These are phyloP conservation scores for Candida labiduridarum DNA, from an alignment of 1,139 yeast genomes.

Conservation along the genomic window DNA sequence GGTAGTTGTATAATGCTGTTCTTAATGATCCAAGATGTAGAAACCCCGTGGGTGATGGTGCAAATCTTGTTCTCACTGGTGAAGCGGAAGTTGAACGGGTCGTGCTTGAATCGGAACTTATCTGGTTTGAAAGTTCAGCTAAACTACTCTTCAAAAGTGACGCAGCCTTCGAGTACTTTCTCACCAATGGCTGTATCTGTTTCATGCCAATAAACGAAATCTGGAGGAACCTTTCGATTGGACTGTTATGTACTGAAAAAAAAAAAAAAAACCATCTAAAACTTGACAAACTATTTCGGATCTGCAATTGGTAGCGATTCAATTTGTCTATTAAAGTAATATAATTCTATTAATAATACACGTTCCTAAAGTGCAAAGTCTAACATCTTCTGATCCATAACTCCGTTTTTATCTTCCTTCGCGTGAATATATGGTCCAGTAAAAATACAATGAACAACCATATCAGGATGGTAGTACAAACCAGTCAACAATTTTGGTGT, in stretches of 20 bases:
- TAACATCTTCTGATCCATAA: conserved; percentile 28
- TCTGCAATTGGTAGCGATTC: background rate
- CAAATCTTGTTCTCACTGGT: conserved; percentile 86
- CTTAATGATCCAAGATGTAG: conserved; percentile 90
- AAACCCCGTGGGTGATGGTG: conserved; percentile 97
- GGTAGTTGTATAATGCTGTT: conserved; percentile 88
- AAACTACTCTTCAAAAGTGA: background rate
- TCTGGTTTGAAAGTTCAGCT: background rate
- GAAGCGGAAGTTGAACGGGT: conserved; percentile 37
- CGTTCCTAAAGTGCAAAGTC: conserved; percentile 25
- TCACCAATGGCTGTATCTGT: background rate
- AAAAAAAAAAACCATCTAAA: background rate
- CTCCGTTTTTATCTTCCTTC: conserved; percentile 11
- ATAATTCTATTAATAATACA: background rate
- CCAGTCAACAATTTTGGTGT: conserved; percentile 90
- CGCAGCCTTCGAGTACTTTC: background rate
- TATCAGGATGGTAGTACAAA: conserved; percentile 73
- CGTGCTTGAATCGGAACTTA: conserved; percentile 23
- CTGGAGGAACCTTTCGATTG: background rate
- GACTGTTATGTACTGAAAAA: background rate
- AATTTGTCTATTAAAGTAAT: background rate
- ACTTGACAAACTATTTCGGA: background rate
- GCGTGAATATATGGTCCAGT: conserved; percentile 52
- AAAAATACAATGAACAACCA: conserved; percentile 88
- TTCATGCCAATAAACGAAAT: background rate